These are phyloP conservation scores for Sedum album DNA, from an alignment of 164 flowering plant genomes.

Conservation along the genomic window DNA sequence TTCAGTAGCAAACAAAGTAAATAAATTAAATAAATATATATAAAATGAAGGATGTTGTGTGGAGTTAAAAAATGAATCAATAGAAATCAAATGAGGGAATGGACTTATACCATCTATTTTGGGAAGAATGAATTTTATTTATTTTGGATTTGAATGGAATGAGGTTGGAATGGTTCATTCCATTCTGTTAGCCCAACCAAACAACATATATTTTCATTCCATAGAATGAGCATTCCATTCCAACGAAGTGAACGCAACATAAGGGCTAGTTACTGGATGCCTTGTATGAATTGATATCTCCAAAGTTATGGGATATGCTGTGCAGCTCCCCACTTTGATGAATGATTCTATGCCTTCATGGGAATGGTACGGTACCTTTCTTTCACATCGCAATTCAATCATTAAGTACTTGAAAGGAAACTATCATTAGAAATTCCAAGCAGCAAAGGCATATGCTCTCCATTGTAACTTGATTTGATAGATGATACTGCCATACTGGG, in stretches of 20 bases:
- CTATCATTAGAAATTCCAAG: background rate
- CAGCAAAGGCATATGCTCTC: background rate
- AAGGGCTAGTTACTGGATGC: background rate
- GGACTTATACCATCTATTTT: too few species aligned
- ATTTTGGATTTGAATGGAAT: too few species aligned
- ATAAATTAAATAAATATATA: too few species aligned
- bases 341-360: background rate
- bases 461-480: background rate
- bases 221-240: background rate
- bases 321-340: background rate
- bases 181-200: background rate
- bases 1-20: too few species aligned
- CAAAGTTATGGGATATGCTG: background rate
- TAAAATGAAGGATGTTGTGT: too few species aligned
- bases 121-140: too few species aligned
- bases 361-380: background rate
- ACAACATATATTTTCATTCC: too few species aligned
- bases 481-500: background rate
- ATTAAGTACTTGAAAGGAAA: background rate
- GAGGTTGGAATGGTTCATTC: background rate
- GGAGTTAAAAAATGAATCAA: too few species aligned
- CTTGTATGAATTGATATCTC: too few species aligned
- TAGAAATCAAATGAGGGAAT: too few species aligned
- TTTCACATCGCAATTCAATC: constrained; percentile 1
- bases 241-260: too few species aligned